A percentile compares a stretch with the other conserved stretches of the same genome.
Evolutionary conservation across 2,329 filamentous ascomycete genomes (phyloP).

Genomic region (Taxawa tesnikishii): DNA sequence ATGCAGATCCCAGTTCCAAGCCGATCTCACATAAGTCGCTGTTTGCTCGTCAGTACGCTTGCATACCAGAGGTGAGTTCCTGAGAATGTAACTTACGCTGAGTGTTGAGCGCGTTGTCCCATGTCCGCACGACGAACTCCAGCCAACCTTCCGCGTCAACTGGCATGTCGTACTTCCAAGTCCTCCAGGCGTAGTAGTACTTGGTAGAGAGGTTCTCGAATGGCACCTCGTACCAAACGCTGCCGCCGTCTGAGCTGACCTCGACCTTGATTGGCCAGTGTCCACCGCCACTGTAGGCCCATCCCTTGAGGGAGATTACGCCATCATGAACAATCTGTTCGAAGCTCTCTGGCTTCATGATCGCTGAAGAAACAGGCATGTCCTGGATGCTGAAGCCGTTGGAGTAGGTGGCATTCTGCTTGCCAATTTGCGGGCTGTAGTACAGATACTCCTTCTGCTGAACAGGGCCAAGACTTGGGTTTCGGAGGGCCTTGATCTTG

Average conservation of each 20-base stretch:
- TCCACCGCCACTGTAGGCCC: conserved; percentile 31
- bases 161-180: conserved; percentile 51
- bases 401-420: conserved; percentile 48
- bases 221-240: conserved; percentile 52
- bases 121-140: conserved; percentile 30
- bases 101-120: conserved; percentile 35
- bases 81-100: conserved; percentile 21
- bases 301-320: conserved; percentile 39
- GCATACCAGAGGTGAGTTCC: not conserved
- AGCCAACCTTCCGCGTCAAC: conserved; percentile 38
- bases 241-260: conserved; percentile 50
- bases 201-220: conserved; percentile 49
- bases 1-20: conserved; percentile 53
- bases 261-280: conserved; percentile 48
- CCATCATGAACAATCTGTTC: conserved; percentile 51
- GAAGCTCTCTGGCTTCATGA: conserved; percentile 51
- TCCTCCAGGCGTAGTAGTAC: conserved; percentile 51
- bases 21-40: conserved; percentile 27
- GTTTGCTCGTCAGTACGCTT: conserved; percentile 11
- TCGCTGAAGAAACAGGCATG: conserved; percentile 57
- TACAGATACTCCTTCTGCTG: conserved; percentile 57
- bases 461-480: conserved; percentile 46
- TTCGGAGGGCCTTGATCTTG: conserved; percentile 46
- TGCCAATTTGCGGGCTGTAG: conserved; percentile 55
- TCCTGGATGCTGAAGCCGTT: conserved; percentile 58